Percentiles rank a stretch among this genome's conserved stretches.
phyloP scores from a whole-genome alignment of 164 flowering plant genomes.

The Liriodendron chinense region DNA sequence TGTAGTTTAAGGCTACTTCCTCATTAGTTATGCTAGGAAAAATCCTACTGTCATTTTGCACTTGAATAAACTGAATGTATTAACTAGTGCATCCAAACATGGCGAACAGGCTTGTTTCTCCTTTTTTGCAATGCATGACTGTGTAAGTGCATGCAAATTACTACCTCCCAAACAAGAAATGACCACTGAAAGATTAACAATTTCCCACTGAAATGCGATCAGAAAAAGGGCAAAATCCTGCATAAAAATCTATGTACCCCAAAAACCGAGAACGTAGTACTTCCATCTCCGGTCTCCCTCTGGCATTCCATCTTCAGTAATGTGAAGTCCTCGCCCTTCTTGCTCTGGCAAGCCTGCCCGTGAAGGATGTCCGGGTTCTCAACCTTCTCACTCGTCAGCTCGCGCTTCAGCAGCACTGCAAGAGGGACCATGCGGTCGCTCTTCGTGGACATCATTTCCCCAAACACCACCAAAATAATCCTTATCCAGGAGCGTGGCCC shows the following conservation, averaged over 20 bases:
- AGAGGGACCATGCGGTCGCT: constrained; percentile 81
- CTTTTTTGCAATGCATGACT: not conserved
- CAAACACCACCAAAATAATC: not conserved
- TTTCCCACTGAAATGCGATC: not conserved
- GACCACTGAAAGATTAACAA: not conserved
- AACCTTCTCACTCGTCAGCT: constrained; percentile 72
- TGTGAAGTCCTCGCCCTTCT: constrained; percentile 95
- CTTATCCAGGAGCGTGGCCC: not conserved
- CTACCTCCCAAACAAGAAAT: not conserved
- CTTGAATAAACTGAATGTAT: not conserved
- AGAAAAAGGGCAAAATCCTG: not conserved
- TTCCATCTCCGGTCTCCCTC: constrained; percentile 70
- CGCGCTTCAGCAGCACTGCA: constrained; percentile 79
- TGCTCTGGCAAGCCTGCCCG: constrained; percentile 90
- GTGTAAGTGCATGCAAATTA: not conserved
- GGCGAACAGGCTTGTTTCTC: not conserved
- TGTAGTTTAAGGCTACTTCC: not conserved
- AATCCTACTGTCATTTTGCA: not conserved
- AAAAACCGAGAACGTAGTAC: constrained; percentile 76
- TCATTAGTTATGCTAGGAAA: not conserved
- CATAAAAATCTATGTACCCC: constrained; percentile 44
- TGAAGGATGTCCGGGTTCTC: constrained; percentile 74
- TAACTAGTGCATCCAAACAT: not conserved
- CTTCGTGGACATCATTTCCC: constrained; percentile 50
- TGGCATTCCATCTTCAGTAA: constrained; percentile 79